Conservation (phyloP, 495 filamentous ascomycete genomes). For the Aspergillus indologenus region DNA sequence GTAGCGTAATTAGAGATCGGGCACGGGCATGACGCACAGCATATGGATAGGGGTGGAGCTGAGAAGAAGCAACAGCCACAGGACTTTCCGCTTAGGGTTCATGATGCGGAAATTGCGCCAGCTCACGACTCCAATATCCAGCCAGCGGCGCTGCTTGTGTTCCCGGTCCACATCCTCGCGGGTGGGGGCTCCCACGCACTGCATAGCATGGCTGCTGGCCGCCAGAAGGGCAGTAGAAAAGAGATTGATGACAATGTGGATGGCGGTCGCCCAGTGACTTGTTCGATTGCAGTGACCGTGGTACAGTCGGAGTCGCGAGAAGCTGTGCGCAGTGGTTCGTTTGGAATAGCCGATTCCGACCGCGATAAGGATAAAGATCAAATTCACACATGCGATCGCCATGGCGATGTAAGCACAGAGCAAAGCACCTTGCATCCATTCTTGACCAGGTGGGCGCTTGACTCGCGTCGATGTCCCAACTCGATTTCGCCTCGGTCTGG, state of each 20-base stretch:
- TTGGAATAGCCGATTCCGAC: slow-evolving; percentile 1
- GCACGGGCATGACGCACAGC: neutral
- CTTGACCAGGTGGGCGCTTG: neutral
- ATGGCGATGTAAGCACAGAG: neutral
- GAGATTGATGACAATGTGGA: slow-evolving; percentile 30
- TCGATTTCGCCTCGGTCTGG: neutral
- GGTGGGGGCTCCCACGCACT: slow-evolving; percentile 30
- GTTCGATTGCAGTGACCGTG: neutral
- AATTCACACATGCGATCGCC: neutral
- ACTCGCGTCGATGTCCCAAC: neutral
- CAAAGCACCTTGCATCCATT: slow-evolving; percentile 1
- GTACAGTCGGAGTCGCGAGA: neutral
- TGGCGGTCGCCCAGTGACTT: slow-evolving; percentile 2
- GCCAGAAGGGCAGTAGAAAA: slow-evolving; percentile 31
- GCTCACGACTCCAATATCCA: slow-evolving; percentile 24
- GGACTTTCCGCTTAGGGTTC: slow-evolving; percentile 1
- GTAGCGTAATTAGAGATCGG: neutral
- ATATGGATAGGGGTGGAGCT: slow-evolving; percentile 11
- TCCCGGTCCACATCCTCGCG: slow-evolving; percentile 21
- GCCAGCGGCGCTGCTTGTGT: slow-evolving; percentile 20
- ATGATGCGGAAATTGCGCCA: slow-evolving; percentile 6
- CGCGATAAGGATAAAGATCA: slow-evolving; percentile 6
- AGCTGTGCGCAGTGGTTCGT: neutral
- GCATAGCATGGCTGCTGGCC: slow-evolving; percentile 40
- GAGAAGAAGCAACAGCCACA: slow-evolving; percentile 3